Conservation (phyloP, 441 rosid genomes). For the Pelargonium australe region DNA sequence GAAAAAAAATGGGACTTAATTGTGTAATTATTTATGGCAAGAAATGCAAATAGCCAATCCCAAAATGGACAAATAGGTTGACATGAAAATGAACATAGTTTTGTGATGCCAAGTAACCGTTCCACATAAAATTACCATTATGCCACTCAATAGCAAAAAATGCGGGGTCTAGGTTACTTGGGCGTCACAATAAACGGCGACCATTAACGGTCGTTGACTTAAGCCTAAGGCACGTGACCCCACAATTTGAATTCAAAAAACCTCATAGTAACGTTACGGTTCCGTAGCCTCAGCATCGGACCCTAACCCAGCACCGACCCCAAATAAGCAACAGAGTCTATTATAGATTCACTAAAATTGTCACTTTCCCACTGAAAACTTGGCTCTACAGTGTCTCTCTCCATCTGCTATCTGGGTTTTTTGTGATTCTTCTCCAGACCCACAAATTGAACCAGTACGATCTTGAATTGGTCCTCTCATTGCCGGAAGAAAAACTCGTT, state of each 20-base stretch:
- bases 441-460: not conserved
- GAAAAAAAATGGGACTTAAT: too few relatives aligned
- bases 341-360: not conserved
- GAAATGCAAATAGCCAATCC: too few relatives aligned
- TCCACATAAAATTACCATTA: not conserved
- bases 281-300: slow-evolving; percentile 9
- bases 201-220: not conserved
- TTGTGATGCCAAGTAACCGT: not conserved
- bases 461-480: not conserved
- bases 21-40: too few relatives aligned
- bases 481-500: not conserved
- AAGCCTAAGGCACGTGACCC: not conserved
- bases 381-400: not conserved
- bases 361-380: not conserved
- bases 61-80: too few relatives aligned
- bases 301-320: slow-evolving; percentile 1
- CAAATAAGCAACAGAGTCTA: not conserved
- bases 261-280: slow-evolving; percentile 4
- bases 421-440: slow-evolving; percentile 1
- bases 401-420: not conserved
- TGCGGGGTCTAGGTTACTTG: not conserved
- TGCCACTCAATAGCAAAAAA: not conserved
- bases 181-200: not conserved
- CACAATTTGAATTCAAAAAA: slow-evolving; percentile 4
- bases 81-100: too few relatives aligned